phyloP scores from a whole-genome alignment of 2,329 filamentous ascomycete genomes.

The Colletotrichum sp. region DNA sequence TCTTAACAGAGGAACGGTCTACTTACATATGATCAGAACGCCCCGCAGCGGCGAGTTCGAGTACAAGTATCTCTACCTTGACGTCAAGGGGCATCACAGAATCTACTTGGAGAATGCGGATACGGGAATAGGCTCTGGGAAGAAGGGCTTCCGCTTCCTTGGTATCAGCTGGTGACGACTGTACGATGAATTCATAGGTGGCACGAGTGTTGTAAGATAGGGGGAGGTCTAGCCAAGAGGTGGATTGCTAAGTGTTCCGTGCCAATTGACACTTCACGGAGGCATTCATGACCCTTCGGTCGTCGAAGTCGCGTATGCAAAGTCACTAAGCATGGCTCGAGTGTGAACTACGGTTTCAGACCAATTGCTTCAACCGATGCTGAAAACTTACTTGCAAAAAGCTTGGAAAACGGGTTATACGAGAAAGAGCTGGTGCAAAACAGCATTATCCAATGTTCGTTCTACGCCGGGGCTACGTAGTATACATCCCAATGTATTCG shows the following conservation, averaged over 20 bases:
- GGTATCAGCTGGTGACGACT: slow-evolving; percentile 63
- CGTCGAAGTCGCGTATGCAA: background rate
- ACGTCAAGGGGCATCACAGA: slow-evolving; percentile 73
- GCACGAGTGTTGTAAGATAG: background rate
- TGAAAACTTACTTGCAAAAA: background rate
- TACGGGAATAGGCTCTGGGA: slow-evolving; percentile 35
- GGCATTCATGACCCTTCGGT: background rate
- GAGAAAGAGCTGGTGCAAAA: background rate
- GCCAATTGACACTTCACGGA: background rate
- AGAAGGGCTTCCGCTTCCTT: slow-evolving; percentile 60
- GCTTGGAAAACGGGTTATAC: background rate
- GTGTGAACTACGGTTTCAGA: background rate
- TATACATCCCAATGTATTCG: background rate
- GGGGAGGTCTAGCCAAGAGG: background rate
- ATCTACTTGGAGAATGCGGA: slow-evolving; percentile 71
- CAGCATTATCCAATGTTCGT: background rate
- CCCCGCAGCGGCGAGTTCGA: slow-evolving; percentile 70
- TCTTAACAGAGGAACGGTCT: slow-evolving; percentile 72
- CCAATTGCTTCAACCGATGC: background rate
- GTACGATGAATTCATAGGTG: background rate
- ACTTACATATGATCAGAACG: slow-evolving; percentile 77
- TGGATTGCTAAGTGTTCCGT: background rate
- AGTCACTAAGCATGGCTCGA: background rate
- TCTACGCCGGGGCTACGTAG: background rate
- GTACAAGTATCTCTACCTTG: slow-evolving; percentile 81